Evolutionary conservation across 768 basidiomycete species (phyloP).

Genomic region (Rhodocollybia butyracea): DNA sequence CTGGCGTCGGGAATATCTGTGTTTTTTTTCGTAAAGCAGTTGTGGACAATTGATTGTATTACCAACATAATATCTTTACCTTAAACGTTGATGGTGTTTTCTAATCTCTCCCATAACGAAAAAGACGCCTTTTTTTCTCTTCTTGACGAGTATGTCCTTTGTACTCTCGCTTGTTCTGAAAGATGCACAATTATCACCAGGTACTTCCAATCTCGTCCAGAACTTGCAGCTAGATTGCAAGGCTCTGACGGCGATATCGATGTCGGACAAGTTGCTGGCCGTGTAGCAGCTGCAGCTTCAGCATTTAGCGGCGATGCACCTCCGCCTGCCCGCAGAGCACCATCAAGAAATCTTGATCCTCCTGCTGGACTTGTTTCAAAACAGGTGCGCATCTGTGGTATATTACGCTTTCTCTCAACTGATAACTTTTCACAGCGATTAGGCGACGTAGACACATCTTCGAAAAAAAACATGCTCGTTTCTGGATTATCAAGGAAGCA

Average conservation of each 20-base stretch:
- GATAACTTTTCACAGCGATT: constrained; percentile 58
- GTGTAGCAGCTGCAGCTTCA: constrained; percentile 5
- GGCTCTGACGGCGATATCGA: constrained; percentile 18
- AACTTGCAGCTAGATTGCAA: constrained; percentile 41
- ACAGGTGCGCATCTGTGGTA: constrained; percentile 5
- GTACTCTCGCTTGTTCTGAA: not conserved
- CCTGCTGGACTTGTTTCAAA: constrained; percentile 5
- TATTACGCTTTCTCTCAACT: too few species aligned
- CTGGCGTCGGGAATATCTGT: not conserved
- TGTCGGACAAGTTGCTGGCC: constrained; percentile 23
- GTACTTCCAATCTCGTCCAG: constrained; percentile 73
- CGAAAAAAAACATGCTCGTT: constrained; percentile 42
- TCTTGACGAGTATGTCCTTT: constrained; percentile 66
- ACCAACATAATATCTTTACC: not conserved
- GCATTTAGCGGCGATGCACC: constrained; percentile 6
- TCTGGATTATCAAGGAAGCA: constrained; percentile 42
- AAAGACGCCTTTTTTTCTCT: constrained; percentile 82
- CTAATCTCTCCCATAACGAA: constrained; percentile 61
- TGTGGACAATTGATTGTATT: not conserved
- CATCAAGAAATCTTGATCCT: not conserved
- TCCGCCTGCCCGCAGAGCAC: constrained; percentile 3
- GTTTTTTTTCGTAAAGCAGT: not conserved
- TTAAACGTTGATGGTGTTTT: constrained; percentile 58
- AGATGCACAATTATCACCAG: constrained; percentile 31
- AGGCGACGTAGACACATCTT: constrained; percentile 56